Evolutionary conservation across 1,284 basidiomycete species (phyloP), one percentile per base, ranked within the genome.

Genomic region (Fomes fomentarius): DNA sequence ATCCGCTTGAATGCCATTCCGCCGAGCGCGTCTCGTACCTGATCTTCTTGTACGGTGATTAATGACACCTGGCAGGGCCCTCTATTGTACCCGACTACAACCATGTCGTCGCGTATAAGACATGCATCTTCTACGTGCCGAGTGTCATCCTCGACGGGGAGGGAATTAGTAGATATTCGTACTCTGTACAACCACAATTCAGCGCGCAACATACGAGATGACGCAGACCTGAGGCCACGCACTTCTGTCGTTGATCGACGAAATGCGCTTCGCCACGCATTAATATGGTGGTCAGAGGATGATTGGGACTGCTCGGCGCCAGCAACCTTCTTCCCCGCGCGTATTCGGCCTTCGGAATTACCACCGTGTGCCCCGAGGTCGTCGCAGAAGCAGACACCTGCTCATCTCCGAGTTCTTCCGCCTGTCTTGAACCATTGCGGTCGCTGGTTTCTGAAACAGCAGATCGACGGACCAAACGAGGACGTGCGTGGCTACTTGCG

Each of bases 181-280:
- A 55, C 64, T 47, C 76, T 76, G 54, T 51, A 61, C 53, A 61
- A 56, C 56, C 59, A 61, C 56, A 44, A 2, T 40, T 47, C 22
- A 45, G 35, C 39, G 31, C 26, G 49, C 43, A 55, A 35, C 26
- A 52, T 39, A 26, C 44, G 38, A 46, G 34, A 39, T 22, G 41
- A 53, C 50, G 49, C 30, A 31, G 46, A 41, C 42, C 28, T 44
- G 56, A 30, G 25, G 47, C 63, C 68, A 58, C 60, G 69, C 69
- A 69, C 68, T 50, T 66, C 57, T 47, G 58, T 64, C 53, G 51
- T 38, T 71, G 69, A 57, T 76, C 60, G 54, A 82, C 76, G 61
- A 80, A 82, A 52, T 83, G 76, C 15, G 74, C 66, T 56, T 83
- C 79, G 22, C 75, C 76, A 39, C 78, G 70, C 79, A 83, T 80